Base-by-base conservation (phyloP, 139 green algal species). In the Mychonastes homosphaera region DNA sequence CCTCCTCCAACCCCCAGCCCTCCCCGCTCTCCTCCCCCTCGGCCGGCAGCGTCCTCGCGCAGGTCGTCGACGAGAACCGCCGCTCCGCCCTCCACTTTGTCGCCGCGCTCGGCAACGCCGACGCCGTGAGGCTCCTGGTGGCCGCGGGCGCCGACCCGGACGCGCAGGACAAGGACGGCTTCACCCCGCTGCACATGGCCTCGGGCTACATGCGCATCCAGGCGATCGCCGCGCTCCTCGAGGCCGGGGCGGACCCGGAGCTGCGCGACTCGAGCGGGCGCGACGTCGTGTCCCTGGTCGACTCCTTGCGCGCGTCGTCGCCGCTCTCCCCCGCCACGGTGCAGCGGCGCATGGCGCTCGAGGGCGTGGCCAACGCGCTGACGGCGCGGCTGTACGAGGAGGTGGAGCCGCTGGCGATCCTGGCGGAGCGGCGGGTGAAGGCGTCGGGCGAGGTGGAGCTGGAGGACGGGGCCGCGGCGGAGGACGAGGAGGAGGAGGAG, bases 71-170 rank as follows among this genome's bases (percentile, higher is more conserved):
- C 53, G 81, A 87, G 23, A 79, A 90, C 58, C 55, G 75, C n/a
- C 66, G 85, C 79, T 82, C 71, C 45, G 87, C 77, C 0, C 75
- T 95, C 16, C 86, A 94, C 73, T 95, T 92, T 79, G 73, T 78
- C 3, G 79, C 81, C 0, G 87, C 75, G 1, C 59, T 82, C 18
- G 82, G 80, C 24, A 84, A 80, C 34, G 56, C 66, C 2, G 62
- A 83, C 3, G 78, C 76, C 58, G 63, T 73, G 16, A 56, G 73
- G 60, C 63, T 84, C 41, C 65, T 94, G 44, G 41, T 79, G 28
- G 60, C 80, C 45, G 75, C 75, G 23, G 86, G 86, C 0, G 79
- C 77, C 8, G 83, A 93, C n/a, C 53, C 86, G 10, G 69, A 91
- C 64, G 40, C 88, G 45, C 67, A 73, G 45, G 86, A 94, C 74